Evolutionary conservation across 2,329 filamentous ascomycete species (phyloP), one percentile per base, ranked within the genome.

Genomic region (Colletotrichum paranaense): DNA sequence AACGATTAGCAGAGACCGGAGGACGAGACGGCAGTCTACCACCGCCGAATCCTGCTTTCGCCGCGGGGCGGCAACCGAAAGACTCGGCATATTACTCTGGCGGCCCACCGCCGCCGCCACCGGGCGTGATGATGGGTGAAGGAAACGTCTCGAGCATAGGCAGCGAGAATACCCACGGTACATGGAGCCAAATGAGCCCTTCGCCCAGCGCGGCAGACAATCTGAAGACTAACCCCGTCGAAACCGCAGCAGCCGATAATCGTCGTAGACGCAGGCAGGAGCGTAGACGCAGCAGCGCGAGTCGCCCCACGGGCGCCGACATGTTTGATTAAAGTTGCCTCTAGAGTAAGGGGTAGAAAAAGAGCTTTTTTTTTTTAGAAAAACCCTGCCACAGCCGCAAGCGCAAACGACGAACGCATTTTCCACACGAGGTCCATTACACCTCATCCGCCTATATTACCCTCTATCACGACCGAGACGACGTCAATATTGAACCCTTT

Each of bases 51-150:
- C 88, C 90, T 11, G 84, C 88, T 6, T 91, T 89, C 77, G 88
- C 89, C 5, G 86, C 85, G 0, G 83, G 84, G 72, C 85, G 86
- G 77, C 83, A 81, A 12, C 80, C 81, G 2, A 92, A 91, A 77
- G 90, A 92, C 77, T 90, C 89, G 57, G 88, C 89, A 9, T 92
- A 92, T 77, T 92, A 90, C 77, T 90, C 89, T 3, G 88, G 88
- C 7, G 82, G 83, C 72, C 83, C 84, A 3, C 84, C 84, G 19
- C 83, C 85, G n/a, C 85, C 83, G 1, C 75, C 76, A 32, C 77
- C 78, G 8, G 82, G 84, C 38, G 38, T 42, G 7, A 49, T 49
- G 1, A 79, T 81, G 19, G 82, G 82, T 1, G 82, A 81, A 3
- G 81, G 81, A 42, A 88, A 87, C 4, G 81, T 87, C 55, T 88